Base-by-base conservation (phyloP, 805 yeast species). In the Cyberlindnera americana region DNA sequence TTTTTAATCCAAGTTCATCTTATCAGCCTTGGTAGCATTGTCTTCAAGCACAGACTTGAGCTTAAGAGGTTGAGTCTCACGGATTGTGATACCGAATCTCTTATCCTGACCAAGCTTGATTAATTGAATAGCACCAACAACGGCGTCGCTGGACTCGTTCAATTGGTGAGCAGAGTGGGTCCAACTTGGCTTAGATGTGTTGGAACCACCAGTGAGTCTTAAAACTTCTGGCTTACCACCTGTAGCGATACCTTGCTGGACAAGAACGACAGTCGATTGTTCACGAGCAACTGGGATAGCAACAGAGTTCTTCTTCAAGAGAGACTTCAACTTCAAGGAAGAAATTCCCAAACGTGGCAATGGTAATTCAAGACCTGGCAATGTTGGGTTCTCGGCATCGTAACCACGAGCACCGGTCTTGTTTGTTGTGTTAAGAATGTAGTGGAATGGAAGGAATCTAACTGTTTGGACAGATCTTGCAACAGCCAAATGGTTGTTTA, bases 151-250 rank as follows among this genome's bases (percentile, higher is more conserved):
- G 6, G 67, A 65, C 33, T 75, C 77, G 22, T 70, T 61, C 40
- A 91, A 64, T 61, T 81, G 81, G 64, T 69, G 80, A 29, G 75
- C 67, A 19, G 96, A 86, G 59, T 90, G 96, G 31, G 85, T 83
- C 93, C 95, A 93, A 50, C 87, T 77, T 52, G 96, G 90, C 44
- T 75, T 72, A 38, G 80, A 72, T 19, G 81, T 70, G 52, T 73
- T 70, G 27, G 69, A 61, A 34, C 95, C 95, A 33, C 97, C 97
- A 19, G 91, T 77, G 48, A 91, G 71, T 59, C 95, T 76, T 41
- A 90, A 62, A 14, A 84, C 66, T 60, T 85, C 93, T 31, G 69
- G 67, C 43, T 54, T 64, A 35, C 67, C 67, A 42, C 61, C 55
- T 29, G 60, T 54, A 43, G 67, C 60, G n/a, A 61, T 56, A 37